These are phyloP conservation scores for Ricinus communis DNA, from an alignment of 345 rosid species.

Conservation along the genomic window DNA sequence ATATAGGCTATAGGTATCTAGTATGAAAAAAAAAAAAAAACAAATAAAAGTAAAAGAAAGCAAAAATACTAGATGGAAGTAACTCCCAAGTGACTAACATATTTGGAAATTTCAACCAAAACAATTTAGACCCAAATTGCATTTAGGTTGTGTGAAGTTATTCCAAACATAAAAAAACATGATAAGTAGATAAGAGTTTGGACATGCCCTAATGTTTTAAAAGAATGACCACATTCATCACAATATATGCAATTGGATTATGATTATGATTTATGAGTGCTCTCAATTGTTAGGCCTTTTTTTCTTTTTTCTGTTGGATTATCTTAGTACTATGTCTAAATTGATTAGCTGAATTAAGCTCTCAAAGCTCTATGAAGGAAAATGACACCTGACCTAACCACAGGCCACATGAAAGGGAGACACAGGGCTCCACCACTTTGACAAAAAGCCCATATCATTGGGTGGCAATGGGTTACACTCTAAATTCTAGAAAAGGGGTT, in stretches of 20 bases:
- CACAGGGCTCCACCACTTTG: slow-evolving; percentile 38
- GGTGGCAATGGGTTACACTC: neutral
- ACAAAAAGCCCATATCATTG: slow-evolving; percentile 22
- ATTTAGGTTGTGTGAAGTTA: neutral
- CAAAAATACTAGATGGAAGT: neutral
- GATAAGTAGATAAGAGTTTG: neutral
- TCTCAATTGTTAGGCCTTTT: neutral
- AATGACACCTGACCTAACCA: slow-evolving; percentile 32
- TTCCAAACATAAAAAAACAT: neutral
- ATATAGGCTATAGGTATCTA: neutral
- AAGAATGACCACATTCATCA: neutral
- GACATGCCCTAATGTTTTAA: neutral
- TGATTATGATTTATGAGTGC: neutral
- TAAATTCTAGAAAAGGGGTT: neutral
- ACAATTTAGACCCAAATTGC: neutral
- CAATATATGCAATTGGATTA: neutral
- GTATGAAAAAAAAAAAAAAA: neutral
- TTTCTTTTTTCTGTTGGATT: neutral
- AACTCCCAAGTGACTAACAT: neutral
- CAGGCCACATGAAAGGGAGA: slow-evolving; percentile 13
- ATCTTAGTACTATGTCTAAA: neutral
- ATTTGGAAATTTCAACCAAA: neutral
- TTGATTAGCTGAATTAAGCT: slow-evolving; percentile 17
- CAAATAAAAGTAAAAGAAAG: neutral
- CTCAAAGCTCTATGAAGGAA: slow-evolving; percentile 4